Conservation (phyloP, 768 basidiomycete species). For the Auricularia cornea region DNA sequence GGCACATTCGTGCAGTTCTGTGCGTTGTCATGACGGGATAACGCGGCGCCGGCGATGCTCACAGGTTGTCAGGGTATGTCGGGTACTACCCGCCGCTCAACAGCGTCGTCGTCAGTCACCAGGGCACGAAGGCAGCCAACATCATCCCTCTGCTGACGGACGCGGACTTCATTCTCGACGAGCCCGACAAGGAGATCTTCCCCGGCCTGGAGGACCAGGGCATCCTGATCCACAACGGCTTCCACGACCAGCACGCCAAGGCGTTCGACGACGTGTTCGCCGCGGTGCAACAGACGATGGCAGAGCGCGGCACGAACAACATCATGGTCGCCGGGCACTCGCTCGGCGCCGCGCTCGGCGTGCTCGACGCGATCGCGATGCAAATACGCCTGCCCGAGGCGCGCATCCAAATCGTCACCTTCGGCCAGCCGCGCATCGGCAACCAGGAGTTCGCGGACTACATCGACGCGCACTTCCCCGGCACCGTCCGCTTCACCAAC, state of each 20-base stretch:
- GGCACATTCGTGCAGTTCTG: neutral
- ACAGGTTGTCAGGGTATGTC: slow-evolving; percentile 37
- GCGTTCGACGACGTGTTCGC: neutral
- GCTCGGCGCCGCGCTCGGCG: slow-evolving; percentile 40
- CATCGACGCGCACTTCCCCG: neutral
- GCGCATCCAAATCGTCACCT: slow-evolving; percentile 27
- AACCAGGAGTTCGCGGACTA: slow-evolving; percentile 23
- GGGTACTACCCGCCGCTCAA: slow-evolving; percentile 37
- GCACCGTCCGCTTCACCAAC: slow-evolving; percentile 21
- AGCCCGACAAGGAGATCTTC: slow-evolving; percentile 36
- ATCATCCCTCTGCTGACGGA: slow-evolving; percentile 37
- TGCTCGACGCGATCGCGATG: slow-evolving; percentile 36
- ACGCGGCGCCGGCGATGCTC: neutral
- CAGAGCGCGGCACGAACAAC: neutral
- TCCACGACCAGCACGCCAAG: neutral
- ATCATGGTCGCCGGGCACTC: slow-evolving; percentile 34
- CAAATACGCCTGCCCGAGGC: slow-evolving; percentile 28
- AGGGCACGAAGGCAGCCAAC: neutral
- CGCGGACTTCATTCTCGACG: slow-evolving; percentile 26
- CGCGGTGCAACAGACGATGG: neutral
- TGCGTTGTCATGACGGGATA: neutral
- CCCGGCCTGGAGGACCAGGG: slow-evolving; percentile 39
- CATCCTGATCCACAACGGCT: neutral
- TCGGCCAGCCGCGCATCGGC: slow-evolving; percentile 39
- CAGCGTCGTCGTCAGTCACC: slow-evolving; percentile 15